phyloP scores from a whole-genome alignment of 2,329 filamentous ascomycete species.

The Aspergillus spinulosporus region DNA sequence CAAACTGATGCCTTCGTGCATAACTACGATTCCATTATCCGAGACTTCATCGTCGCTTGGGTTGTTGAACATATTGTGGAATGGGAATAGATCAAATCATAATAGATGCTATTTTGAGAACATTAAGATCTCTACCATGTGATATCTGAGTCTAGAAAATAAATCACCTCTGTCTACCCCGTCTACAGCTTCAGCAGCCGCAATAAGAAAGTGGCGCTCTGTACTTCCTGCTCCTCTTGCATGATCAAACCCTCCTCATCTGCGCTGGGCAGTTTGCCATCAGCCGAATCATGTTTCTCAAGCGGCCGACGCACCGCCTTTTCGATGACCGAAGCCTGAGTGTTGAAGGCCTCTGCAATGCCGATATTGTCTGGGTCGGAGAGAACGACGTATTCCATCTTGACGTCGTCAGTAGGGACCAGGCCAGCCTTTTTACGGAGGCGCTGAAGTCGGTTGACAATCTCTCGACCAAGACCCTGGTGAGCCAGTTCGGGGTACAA shows the following conservation, averaged over 20 bases:
- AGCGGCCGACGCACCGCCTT: slow-evolving; percentile 76
- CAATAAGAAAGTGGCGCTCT: slow-evolving; percentile 77
- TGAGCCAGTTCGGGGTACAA: slow-evolving; percentile 81
- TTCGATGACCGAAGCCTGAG: slow-evolving; percentile 68
- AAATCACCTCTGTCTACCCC: background rate
- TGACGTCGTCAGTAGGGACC: slow-evolving; percentile 87
- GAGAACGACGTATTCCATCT: slow-evolving; percentile 86
- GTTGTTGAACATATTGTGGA: background rate
- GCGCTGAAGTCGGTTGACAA: slow-evolving; percentile 89
- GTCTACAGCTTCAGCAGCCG: slow-evolving; percentile 70
- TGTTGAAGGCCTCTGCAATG: slow-evolving; percentile 67
- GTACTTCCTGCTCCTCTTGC: slow-evolving; percentile 82
- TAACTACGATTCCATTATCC: background rate
- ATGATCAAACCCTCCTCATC: slow-evolving; percentile 65
- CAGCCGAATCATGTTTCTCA: slow-evolving; percentile 65
- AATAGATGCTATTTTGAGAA: slow-evolving; percentile 12
- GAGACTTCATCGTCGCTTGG: background rate
- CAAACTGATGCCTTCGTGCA: slow-evolving; percentile 4
- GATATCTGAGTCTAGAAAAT: slow-evolving; percentile 9
- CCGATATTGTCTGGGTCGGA: slow-evolving; percentile 76
- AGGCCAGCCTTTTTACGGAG: slow-evolving; percentile 92
- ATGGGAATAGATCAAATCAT: slow-evolving; percentile 1
- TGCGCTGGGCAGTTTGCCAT: slow-evolving; percentile 57
- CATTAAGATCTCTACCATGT: slow-evolving; percentile 14
- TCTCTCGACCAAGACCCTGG: slow-evolving; percentile 86